phyloP scores from a whole-genome alignment of 116 monocot species.

The Zostera marina region DNA sequence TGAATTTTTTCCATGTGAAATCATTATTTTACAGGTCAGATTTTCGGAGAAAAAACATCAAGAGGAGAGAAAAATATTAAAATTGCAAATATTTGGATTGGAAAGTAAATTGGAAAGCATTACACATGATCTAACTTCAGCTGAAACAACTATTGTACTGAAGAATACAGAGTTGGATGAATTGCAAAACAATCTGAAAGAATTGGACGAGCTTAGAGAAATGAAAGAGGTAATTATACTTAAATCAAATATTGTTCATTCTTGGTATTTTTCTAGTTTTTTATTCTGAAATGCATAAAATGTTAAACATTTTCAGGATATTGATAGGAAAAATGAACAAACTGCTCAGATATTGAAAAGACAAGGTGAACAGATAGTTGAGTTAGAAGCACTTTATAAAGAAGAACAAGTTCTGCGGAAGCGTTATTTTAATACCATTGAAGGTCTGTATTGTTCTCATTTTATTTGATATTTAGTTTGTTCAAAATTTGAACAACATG shows the following conservation, averaged over 20 bases:
- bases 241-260: not conserved
- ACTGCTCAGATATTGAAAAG: constrained; percentile 86
- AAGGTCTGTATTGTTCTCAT: constrained; percentile 35
- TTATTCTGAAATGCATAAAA: not conserved
- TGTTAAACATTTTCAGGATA: constrained; percentile 37
- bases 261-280: not conserved
- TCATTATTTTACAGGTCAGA: constrained; percentile 9
- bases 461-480: not conserved
- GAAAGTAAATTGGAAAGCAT: constrained; percentile 47
- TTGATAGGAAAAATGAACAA: constrained; percentile 93
- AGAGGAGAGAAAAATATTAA: constrained; percentile 38
- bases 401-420: constrained; percentile 88
- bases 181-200: constrained; percentile 55
- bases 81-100: constrained; percentile 35
- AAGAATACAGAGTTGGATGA: constrained; percentile 49
- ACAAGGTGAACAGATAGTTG: constrained; percentile 72
- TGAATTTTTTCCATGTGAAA: not conserved
- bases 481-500: not conserved
- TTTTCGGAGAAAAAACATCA: constrained; percentile 38
- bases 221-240: constrained; percentile 60
- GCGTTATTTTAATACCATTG: constrained; percentile 91
- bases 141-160: constrained; percentile 46
- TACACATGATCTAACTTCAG: constrained; percentile 24
- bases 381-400: constrained; percentile 77
- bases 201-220: constrained; percentile 86